Base-by-base conservation (phyloP, 2,329 filamentous ascomycete genomes). In the Fonsecaea monophora region DNA sequence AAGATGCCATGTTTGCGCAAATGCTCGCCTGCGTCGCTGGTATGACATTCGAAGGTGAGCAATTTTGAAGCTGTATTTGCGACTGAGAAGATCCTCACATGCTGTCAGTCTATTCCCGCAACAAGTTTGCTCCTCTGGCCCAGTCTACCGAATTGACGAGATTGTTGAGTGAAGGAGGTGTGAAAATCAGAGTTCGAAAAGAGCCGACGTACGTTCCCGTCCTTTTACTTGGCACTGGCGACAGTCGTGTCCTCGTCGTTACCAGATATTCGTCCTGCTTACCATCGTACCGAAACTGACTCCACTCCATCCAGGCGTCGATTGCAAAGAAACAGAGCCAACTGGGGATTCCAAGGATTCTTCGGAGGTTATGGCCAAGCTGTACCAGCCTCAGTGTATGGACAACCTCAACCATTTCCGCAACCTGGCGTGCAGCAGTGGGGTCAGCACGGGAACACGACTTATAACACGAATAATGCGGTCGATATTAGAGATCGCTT, bases 111-210 rank as follows among this genome's bases (percentile, higher is more conserved):
- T 74, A 79, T 62, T 74, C 85, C 1, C 80, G 54, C 59, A 62
- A 53, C 10, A 42, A 60, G 13, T 37, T 42, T 18, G 25, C 48
- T 32, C 59, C 58, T 13, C 64, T 62, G 21, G 15, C 87, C 54
- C 91, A 94, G 77, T 96, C 92, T 1, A 95, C 92, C 0, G 88
- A 89, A 71, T 58, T 66, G 64, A 95, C 92, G 0, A 86, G 92
- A 60, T 89, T 90, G 0, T 94, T 97, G 77, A 91, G 90, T 70
- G 92, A 96, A 73, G 92, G 96, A 76, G 93, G 93, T 8, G 91
- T 96, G 13, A 89, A 92, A 60, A 18, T 97, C 37, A 86, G 92
- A 60, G 84, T 96, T 55, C 87, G 92, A 62, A 96, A 96, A 76
- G 92, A 96, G 77, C 55, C 64, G 13, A 32, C 53, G 64, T 66